phyloP scores from a whole-genome alignment of 208 protist species.

The Crithidia mellificae region DNA sequence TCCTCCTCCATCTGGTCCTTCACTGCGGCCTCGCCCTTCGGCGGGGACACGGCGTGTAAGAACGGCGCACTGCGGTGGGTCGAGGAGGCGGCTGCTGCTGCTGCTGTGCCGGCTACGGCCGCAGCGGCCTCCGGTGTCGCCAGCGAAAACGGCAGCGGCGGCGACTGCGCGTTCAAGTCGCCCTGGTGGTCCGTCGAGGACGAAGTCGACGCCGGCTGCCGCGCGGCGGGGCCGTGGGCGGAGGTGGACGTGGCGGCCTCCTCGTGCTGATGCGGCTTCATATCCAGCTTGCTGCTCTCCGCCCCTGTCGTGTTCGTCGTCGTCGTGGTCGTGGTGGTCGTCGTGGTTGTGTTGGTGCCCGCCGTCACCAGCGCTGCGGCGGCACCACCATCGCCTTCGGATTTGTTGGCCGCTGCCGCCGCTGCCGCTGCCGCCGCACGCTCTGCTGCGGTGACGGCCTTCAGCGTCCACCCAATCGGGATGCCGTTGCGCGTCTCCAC shows the following conservation, averaged over 20 bases:
- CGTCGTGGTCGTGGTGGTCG: neutral
- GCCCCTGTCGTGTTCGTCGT: neutral
- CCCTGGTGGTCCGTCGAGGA: neutral
- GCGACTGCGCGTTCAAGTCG: neutral
- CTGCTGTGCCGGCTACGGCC: too few species aligned
- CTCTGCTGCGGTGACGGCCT: constrained; percentile 23
- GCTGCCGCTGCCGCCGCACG: constrained; percentile 3
- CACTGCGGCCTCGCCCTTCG: too few species aligned
- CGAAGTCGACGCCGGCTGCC: neutral
- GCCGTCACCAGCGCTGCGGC: too few species aligned
- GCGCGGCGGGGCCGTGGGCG: neutral
- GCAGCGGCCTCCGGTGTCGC: constrained; percentile 2
- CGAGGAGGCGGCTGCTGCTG: neutral
- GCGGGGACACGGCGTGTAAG: neutral
- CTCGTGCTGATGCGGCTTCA: too few species aligned
- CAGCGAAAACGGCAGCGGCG: constrained; percentile 5
- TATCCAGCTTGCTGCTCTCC: neutral
- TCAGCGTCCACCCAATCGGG: constrained; percentile 26
- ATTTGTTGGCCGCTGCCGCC: neutral
- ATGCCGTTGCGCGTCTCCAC: constrained; percentile 14
- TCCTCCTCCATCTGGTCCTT: too few species aligned
- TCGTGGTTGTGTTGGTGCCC: too few species aligned
- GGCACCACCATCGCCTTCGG: neutral
- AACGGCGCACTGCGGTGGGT: neutral
- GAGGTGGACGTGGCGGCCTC: too few species aligned